A percentile compares a stretch with the other conserved stretches of the same genome.
These are phyloP conservation scores for Citropsis articulata DNA, from an alignment of 345 rosid species.

Conservation along the genomic window DNA sequence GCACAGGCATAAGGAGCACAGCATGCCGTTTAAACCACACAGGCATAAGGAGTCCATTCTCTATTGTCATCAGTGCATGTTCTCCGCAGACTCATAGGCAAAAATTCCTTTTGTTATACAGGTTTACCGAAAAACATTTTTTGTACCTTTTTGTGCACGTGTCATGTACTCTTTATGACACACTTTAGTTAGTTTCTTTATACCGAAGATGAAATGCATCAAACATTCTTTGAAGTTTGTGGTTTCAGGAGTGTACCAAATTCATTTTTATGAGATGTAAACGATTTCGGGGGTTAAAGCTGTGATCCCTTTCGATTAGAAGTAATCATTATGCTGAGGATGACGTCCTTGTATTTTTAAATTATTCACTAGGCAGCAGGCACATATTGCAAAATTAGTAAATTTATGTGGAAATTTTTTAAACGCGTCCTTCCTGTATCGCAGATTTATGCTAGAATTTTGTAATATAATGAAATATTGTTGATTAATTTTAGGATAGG, in stretches of 20 bases:
- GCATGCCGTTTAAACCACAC: neutral
- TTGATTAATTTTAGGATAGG: neutral
- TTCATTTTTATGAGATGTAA: neutral
- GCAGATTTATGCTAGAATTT: no score
- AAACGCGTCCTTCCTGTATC: no score
- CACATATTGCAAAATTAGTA: neutral
- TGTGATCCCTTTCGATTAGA: neutral
- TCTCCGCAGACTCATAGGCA: neutral
- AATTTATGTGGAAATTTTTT: neutral
- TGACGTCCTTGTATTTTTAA: neutral
- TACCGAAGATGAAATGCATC: neutral
- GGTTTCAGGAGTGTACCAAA: neutral
- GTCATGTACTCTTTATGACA: neutral
- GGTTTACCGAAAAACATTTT: neutral
- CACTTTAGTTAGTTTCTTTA: neutral
- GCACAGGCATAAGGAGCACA: neutral
- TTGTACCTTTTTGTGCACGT: conserved; percentile 7
- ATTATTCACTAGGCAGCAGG: no score
- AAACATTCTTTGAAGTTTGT: neutral
- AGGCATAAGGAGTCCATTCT: neutral
- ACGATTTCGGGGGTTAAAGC: neutral
- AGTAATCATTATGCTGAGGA: neutral
- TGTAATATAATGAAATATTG: no score
- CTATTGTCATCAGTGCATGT: neutral
- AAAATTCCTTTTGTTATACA: neutral